Percentiles rank a stretch among this genome's conserved stretches.
Conservation (phyloP, 2,329 filamentous ascomycete genomes). For the Acrocalymma vagum region DNA sequence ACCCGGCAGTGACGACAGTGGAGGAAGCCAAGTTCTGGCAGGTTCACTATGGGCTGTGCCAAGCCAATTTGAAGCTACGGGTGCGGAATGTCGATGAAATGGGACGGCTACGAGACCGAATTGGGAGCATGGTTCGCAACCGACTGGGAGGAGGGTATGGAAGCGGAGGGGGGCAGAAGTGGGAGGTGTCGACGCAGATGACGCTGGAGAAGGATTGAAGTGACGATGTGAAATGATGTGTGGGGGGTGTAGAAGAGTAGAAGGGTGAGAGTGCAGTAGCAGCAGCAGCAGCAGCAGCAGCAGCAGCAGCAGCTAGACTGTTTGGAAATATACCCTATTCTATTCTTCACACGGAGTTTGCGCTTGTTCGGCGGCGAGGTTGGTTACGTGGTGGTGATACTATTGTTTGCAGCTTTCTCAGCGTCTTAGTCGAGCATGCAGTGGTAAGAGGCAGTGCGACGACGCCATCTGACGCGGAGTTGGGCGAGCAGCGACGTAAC, state of each 20-base stretch:
- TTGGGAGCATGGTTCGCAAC: slow-evolving; percentile 82
- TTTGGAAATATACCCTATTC: slow-evolving; percentile 28
- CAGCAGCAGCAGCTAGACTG: no score
- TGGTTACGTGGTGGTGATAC: slow-evolving; percentile 14
- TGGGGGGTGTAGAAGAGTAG: no score
- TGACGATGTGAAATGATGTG: no score
- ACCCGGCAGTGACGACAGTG: slow-evolving; percentile 77
- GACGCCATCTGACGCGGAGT: slow-evolving; percentile 4
- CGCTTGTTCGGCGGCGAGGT: no score
- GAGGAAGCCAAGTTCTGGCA: slow-evolving; percentile 98
- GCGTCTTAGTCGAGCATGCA: slow-evolving; percentile 31
- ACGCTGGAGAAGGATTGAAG: slow-evolving; percentile 60
- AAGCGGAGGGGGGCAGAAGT: slow-evolving; percentile 77
- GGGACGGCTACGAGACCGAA: slow-evolving; percentile 75
- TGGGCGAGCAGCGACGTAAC: slow-evolving; percentile 2
- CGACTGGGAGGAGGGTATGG: slow-evolving; percentile 89
- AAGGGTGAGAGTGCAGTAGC: no score
- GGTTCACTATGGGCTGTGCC: slow-evolving; percentile 94
- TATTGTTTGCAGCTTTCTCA: slow-evolving; percentile 24
- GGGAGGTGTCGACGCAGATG: slow-evolving; percentile 93
- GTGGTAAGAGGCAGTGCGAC: slow-evolving; percentile 18
- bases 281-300: no score
- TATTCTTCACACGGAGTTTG: no score
- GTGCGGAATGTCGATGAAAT: slow-evolving; percentile 72
- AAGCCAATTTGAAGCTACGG: slow-evolving; percentile 89